Conservation (phyloP, 169 alveolate species). For the Plasmodium gonderi region DNA sequence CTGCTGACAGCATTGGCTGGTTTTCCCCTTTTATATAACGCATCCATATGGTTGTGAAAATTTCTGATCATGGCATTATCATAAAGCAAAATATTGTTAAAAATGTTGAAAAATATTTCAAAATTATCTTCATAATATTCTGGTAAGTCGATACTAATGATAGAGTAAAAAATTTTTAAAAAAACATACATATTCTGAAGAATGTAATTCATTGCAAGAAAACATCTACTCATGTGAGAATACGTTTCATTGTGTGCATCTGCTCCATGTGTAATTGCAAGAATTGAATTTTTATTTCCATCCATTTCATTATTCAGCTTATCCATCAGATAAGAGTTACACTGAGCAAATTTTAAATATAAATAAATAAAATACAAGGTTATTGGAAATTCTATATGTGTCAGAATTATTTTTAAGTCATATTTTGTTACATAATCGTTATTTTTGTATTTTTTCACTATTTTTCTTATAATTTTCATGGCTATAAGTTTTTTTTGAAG, state of each 20-base stretch:
- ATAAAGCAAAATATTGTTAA: constrained; percentile 18
- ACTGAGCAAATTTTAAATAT: constrained; percentile 18
- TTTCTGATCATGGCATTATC: background rate
- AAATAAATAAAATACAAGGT: constrained; percentile 39
- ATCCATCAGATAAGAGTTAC: background rate
- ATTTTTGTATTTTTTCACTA: constrained; percentile 41
- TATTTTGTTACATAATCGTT: constrained; percentile 46
- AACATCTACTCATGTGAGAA: background rate
- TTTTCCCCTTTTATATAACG: background rate
- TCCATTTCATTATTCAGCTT: background rate
- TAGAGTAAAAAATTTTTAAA: constrained; percentile 25
- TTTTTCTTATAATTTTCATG: constrained; percentile 34
- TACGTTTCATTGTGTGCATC: background rate
- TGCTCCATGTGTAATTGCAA: background rate
- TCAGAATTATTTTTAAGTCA: constrained; percentile 53
- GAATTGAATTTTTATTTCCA: background rate
- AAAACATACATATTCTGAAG: constrained; percentile 4
- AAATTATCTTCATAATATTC: constrained; percentile 68
- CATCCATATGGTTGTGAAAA: background rate
- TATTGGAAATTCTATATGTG: constrained; percentile 50
- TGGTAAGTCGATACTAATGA: constrained; percentile 23
- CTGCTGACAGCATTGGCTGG: background rate
- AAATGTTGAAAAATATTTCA: constrained; percentile 30
- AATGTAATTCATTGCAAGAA: constrained; percentile 9
- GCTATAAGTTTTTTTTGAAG: constrained; percentile 22